Conservation (phyloP, 768 basidiomycete genomes). For the Strobilomyces confusus region DNA sequence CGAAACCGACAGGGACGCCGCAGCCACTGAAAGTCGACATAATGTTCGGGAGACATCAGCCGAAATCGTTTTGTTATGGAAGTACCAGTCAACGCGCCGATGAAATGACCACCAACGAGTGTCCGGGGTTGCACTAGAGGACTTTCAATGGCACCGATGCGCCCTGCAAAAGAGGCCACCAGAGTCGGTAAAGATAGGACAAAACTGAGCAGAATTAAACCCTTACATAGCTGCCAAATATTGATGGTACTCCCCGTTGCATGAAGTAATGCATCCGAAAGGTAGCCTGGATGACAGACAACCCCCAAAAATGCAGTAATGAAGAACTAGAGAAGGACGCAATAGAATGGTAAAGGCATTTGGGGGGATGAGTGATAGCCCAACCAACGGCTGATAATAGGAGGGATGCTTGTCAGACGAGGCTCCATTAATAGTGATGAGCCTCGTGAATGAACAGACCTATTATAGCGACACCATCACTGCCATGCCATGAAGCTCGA, state of each 20-base stretch:
- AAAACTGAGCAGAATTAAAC: neutral
- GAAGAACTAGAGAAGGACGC: constrained; percentile 41
- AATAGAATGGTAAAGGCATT: constrained; percentile 3
- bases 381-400: constrained; percentile 9
- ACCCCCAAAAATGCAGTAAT: constrained; percentile 49
- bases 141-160: constrained; percentile 50
- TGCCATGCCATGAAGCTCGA: no score
- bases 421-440: no score
- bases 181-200: neutral
- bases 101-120: constrained; percentile 42
- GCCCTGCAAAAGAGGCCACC: constrained; percentile 37
- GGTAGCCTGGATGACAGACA: constrained; percentile 44
- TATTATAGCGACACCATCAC: no score
- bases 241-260: constrained; percentile 35
- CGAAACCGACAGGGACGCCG: constrained; percentile 36
- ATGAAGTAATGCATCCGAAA: constrained; percentile 50
- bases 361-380: constrained; percentile 9
- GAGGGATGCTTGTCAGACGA: neutral
- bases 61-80: constrained; percentile 50
- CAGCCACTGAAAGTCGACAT: constrained; percentile 44
- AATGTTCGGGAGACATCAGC: constrained; percentile 42
- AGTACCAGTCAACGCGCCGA: constrained; percentile 42
- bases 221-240: constrained; percentile 23
- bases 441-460: no score
- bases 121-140: constrained; percentile 52